Conservation (phyloP, 257 asterid genomes). For the Haberlea rhodopensis region DNA sequence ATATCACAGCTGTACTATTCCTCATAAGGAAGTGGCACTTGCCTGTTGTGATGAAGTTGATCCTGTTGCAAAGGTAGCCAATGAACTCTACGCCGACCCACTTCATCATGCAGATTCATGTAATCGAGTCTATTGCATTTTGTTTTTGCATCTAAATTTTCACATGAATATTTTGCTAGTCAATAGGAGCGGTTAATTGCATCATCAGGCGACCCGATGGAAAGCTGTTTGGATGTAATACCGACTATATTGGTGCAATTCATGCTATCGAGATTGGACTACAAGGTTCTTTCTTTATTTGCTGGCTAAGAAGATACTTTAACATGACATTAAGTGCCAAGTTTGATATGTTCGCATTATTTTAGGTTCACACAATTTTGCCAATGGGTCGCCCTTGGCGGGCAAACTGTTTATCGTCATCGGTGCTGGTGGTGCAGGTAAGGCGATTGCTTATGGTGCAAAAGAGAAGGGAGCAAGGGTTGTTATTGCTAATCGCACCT, state of each 20-base stretch:
- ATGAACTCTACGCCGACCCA: slow-evolving; percentile 5
- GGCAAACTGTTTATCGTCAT: slow-evolving; percentile 80
- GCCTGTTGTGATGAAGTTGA: slow-evolving; percentile 76
- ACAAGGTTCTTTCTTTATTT: slow-evolving; percentile 51
- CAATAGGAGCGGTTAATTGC: slow-evolving; percentile 93
- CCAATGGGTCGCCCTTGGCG: slow-evolving; percentile 60
- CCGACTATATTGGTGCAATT: slow-evolving; percentile 94
- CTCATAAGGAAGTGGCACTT: slow-evolving; percentile 85
- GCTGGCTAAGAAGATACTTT: slow-evolving; percentile 18
- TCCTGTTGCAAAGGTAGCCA: slow-evolving; percentile 81
- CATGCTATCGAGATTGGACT: slow-evolving; percentile 81
- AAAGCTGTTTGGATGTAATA: slow-evolving; percentile 85
- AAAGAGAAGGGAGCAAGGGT: slow-evolving; percentile 93
- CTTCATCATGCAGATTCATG: slow-evolving; percentile 2
- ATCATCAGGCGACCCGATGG: slow-evolving; percentile 69
- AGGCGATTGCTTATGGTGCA: slow-evolving; percentile 95
- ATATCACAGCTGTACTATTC: slow-evolving; percentile 80
- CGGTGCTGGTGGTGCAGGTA: slow-evolving; percentile 99
- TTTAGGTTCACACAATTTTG: slow-evolving; percentile 39
- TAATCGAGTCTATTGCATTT: slow-evolving; percentile 13
- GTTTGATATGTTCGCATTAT: slow-evolving; percentile 13
- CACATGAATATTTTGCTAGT: slow-evolving; percentile 43
- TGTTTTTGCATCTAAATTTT: slow-evolving; percentile 23
- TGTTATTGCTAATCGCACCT: slow-evolving; percentile 89
- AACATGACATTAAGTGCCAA: slow-evolving; percentile 16